Evolutionary conservation across 768 basidiomycete species (phyloP), one percentile per base, ranked within the genome.

Genomic region (Rhizopogon vulgaris): DNA sequence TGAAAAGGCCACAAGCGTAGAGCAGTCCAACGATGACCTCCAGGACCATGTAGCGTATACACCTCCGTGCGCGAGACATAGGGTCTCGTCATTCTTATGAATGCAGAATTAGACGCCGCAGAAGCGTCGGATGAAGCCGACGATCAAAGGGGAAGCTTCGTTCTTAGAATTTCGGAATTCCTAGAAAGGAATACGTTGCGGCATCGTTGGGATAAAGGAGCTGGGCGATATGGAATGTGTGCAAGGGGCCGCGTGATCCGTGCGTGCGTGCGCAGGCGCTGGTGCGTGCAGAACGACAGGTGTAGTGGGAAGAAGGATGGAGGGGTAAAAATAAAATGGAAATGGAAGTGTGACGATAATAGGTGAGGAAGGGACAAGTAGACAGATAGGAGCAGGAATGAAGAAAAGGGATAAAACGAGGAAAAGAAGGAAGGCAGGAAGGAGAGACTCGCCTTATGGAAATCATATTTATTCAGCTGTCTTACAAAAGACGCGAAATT

Each of bases 401-500:
- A 8, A 38, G 17, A 8, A 18, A 18, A 38, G 7, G 18, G 32
- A 58, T 52, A n/a, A 51, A 58, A 60, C 49, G 22, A 24, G 38
- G 48, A 34, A 56, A 56, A 38, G 27, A 34, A 52, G 55, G 17
- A 52, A 27, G 5, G 9, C n/a, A 22, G 27, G 47, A 38, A 53
- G 60, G 14, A 34, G 3, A 45, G 36, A 56, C 70, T 63, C 34
- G 78, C 87, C 75, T 95, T 95, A 77, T 94, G 93, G 59, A 95
- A 95, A 70, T 94, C 93, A 65, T 95, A 95, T 68, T 94, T 95
- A 77, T 95, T 95, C 32, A 95, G 76, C 68, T 95, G 93, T 9
- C 92, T 80, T 5, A 95, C 93, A 63, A 95, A 95, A 49, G 79
- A 82, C 28, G 92, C 92, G 67, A 95, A 95, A 64, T 95, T 95